phyloP scores from a whole-genome alignment of 805 yeast species.

The Metschnikowia orientalis region DNA sequence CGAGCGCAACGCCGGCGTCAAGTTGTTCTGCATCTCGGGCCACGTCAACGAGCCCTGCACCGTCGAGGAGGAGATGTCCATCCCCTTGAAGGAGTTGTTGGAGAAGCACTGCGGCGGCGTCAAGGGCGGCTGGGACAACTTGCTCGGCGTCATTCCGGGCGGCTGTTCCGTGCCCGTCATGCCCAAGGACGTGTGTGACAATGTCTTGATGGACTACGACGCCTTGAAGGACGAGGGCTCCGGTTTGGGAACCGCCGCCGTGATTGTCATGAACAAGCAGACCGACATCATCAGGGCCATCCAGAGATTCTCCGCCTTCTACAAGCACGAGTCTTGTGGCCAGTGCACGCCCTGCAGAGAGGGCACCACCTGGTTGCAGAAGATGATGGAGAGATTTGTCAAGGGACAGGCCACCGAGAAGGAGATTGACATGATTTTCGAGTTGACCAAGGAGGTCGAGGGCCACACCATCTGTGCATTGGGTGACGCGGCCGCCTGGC shows the following conservation, averaged over 20 bases:
- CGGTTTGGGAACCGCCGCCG: conserved; percentile 91
- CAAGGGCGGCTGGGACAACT: conserved; percentile 89
- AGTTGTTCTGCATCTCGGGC: conserved; percentile 82
- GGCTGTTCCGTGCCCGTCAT: conserved; percentile 85
- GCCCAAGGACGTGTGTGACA: conserved; percentile 62
- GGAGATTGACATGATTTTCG: conserved; percentile 82
- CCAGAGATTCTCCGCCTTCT: conserved; percentile 78
- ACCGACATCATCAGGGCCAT: conserved; percentile 83
- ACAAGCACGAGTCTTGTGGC: conserved; percentile 91
- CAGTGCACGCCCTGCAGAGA: conserved; percentile 95
- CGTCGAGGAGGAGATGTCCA: conserved; percentile 91
- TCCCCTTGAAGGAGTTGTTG: conserved; percentile 74
- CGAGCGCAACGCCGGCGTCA: conserved; percentile 79
- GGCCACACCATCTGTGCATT: conserved; percentile 91
- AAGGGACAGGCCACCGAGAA: conserved; percentile 74
- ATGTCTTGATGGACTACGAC: conserved; percentile 81
- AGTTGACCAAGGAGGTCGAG: conserved; percentile 81
- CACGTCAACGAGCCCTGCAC: conserved; percentile 92
- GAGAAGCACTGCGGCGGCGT: conserved; percentile 91
- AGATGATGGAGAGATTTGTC: conserved; percentile 79
- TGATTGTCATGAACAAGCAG: conserved; percentile 83
- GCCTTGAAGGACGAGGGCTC: conserved; percentile 81
- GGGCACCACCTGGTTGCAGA: conserved; percentile 82
- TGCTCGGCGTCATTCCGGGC: conserved; percentile 84
- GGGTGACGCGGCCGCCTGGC: conserved; percentile 95